A percentile compares a stretch with the other conserved stretches of the same genome.
Evolutionary conservation across 805 yeast genomes (phyloP).

Genomic region (Yamadazyma tumulicola): DNA sequence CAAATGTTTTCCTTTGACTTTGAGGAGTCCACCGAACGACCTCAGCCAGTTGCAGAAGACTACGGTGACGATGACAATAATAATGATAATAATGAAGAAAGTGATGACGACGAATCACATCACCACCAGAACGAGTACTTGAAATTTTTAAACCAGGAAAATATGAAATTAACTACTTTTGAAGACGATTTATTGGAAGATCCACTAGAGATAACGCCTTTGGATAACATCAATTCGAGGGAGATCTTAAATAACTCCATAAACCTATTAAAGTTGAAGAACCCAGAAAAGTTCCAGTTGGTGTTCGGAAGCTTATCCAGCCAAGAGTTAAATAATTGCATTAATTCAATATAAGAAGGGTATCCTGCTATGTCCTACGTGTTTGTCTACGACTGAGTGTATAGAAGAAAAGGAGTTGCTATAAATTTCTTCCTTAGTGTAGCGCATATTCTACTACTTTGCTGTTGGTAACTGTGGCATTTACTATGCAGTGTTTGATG

Average conservation of each 20-base stretch:
- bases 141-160: conserved; percentile 25
- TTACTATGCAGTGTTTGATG: too few species aligned
- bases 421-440: too few species aligned
- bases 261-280: conserved; percentile 41
- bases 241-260: conserved; percentile 58
- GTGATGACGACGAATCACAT: conserved; percentile 5
- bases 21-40: conserved; percentile 2
- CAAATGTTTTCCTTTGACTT: conserved; percentile 40
- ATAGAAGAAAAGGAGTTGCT: too few species aligned
- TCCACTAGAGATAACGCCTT: conserved; percentile 67
- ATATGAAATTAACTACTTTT: conserved; percentile 35
- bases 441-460: too few species aligned
- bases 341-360: not conserved
- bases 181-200: conserved; percentile 74
- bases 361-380: too few species aligned
- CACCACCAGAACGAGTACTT: conserved; percentile 20
- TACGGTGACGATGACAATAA: conserved; percentile 3
- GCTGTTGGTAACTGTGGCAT: too few species aligned
- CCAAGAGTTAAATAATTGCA: not conserved
- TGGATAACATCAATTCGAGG: conserved; percentile 65
- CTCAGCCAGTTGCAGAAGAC: not conserved
- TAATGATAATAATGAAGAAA: conserved; percentile 6
- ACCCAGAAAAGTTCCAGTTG: conserved; percentile 41
- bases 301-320: not conserved
- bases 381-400: too few species aligned